Conservation (phyloP, 306 rosid genomes). For the Dryas octopetala region DNA sequence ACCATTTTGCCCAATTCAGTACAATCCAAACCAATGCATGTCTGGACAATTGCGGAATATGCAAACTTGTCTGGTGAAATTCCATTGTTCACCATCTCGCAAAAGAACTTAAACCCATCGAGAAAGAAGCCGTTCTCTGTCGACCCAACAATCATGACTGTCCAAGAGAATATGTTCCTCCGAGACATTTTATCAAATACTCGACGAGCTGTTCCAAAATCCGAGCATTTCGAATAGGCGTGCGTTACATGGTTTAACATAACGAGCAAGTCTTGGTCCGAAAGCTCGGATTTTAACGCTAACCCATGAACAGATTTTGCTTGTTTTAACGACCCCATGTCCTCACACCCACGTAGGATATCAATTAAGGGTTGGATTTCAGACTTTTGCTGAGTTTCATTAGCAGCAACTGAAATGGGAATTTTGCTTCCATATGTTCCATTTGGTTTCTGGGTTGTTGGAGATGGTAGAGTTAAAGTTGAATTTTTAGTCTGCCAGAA, state of each 20-base stretch:
- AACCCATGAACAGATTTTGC: constrained; percentile 58
- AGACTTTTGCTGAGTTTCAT: constrained; percentile 29
- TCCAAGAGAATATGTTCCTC: constrained; percentile 69
- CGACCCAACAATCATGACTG: constrained; percentile 61
- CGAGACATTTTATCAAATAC: constrained; percentile 64
- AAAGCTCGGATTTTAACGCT: constrained; percentile 45
- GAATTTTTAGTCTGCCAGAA: constrained; percentile 27
- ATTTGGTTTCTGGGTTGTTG: constrained; percentile 26
- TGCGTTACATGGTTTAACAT: constrained; percentile 54
- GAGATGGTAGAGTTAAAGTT: constrained; percentile 20
- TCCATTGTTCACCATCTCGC: constrained; percentile 53
- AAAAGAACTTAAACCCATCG: constrained; percentile 51
- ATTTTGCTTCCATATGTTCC: constrained; percentile 22
- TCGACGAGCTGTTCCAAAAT: constrained; percentile 36
- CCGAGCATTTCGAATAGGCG: constrained; percentile 56
- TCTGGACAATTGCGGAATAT: constrained; percentile 57
- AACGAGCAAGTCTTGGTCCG: constrained; percentile 41
- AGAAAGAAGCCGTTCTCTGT: constrained; percentile 44
- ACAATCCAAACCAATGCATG: constrained; percentile 55
- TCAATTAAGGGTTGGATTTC: constrained; percentile 50
- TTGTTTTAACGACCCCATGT: constrained; percentile 31
- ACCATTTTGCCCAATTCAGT: constrained; percentile 51
- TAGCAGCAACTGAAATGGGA: constrained; percentile 10
- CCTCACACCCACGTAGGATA: constrained; percentile 45
- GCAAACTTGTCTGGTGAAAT: constrained; percentile 59